A percentile compares a stretch with the other conserved stretches of the same genome.
Conservation (phyloP, 306 rosid species). For the Glycine latifolia region DNA sequence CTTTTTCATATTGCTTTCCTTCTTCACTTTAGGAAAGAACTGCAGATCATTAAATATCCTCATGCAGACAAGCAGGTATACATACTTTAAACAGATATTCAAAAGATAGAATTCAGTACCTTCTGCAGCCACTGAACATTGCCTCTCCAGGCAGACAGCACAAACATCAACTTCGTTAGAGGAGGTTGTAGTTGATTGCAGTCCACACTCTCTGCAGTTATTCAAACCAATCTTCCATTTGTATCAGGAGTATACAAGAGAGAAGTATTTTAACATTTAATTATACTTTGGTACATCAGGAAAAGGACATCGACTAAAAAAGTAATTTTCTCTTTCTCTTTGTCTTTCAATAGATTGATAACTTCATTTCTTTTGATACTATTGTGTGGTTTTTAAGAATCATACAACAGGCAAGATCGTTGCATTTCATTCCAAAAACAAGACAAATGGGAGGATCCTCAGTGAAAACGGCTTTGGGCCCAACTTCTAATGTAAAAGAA, state of each 20-base stretch:
- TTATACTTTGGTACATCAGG: constrained; percentile 9
- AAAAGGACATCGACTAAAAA: constrained; percentile 21
- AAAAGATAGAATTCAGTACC: constrained; percentile 57
- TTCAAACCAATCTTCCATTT: constrained; percentile 44
- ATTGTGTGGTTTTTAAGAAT: not conserved
- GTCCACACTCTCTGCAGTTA: constrained; percentile 83
- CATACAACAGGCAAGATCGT: not conserved
- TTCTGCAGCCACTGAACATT: constrained; percentile 89
- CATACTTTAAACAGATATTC: constrained; percentile 14
- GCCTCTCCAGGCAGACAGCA: constrained; percentile 95
- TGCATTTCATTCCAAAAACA: constrained; percentile 9
- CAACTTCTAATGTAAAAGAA: not conserved
- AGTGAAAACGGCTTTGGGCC: constrained; percentile 6
- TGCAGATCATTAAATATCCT: constrained; percentile 29
- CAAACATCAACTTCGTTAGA: constrained; percentile 75
- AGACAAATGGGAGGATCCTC: constrained; percentile 10
- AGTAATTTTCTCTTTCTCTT: constrained; percentile 18
- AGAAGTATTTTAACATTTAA: constrained; percentile 17
- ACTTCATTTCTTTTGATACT: constrained; percentile 2
- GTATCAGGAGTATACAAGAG: constrained; percentile 16
- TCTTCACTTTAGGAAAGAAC: too few relatives aligned
- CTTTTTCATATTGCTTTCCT: too few relatives aligned
- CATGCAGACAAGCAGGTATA: not conserved
- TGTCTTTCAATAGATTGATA: not conserved
- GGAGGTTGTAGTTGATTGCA: constrained; percentile 66